phyloP scores from a whole-genome alignment of 495 filamentous ascomycete genomes.

The Venustampulla echinocandica region DNA sequence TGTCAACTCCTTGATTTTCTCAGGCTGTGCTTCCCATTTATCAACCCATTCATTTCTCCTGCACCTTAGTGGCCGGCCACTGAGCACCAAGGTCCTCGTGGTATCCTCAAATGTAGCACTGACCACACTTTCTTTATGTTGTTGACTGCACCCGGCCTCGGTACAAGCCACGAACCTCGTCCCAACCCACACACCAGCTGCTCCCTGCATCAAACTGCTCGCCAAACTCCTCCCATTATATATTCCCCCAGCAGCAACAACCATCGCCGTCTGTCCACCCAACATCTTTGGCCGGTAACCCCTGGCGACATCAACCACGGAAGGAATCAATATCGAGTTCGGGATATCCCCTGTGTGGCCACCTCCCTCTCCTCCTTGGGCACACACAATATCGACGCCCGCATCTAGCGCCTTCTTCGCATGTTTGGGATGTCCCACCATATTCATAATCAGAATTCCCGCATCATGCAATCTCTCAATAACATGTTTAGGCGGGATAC shows the following conservation, averaged over 20 bases:
- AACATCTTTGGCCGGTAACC: conserved; percentile 45
- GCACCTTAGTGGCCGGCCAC: conserved; percentile 70
- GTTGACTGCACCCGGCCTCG: conserved; percentile 67
- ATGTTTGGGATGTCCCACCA: conserved; percentile 89
- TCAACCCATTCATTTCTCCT: conserved; percentile 73
- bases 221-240: conserved; percentile 64
- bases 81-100: conserved; percentile 65
- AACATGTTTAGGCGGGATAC: conserved; percentile 61
- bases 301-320: conserved; percentile 63
- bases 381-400: conserved; percentile 78
- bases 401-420: conserved; percentile 71
- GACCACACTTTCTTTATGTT: conserved; percentile 79
- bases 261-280: conserved; percentile 47
- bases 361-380: conserved; percentile 73
- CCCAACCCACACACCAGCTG: conserved; percentile 72
- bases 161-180: conserved; percentile 73
- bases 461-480: conserved; percentile 65
- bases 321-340: conserved; percentile 61
- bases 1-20: conserved; percentile 63
- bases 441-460: conserved; percentile 82
- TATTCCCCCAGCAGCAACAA: conserved; percentile 71
- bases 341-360: conserved; percentile 75
- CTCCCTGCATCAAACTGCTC: conserved; percentile 63
- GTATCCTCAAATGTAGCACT: conserved; percentile 66
- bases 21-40: conserved; percentile 65